These are phyloP conservation scores for Perkinsus chesapeaki DNA, from an alignment of 169 alveolate species.

Conservation along the genomic window DNA sequence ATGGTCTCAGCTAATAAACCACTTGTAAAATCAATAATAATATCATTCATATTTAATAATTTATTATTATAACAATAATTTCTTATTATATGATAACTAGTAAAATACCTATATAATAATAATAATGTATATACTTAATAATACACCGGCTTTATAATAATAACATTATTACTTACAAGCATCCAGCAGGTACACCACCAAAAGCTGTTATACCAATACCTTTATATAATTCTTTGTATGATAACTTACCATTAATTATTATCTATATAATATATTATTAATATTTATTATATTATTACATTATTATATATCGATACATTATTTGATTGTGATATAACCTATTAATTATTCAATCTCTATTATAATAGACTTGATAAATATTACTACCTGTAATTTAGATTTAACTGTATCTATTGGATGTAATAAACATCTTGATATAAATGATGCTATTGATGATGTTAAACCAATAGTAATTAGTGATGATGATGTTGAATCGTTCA, in stretches of 20 bases:
- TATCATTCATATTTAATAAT: neutral
- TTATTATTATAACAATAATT: neutral
- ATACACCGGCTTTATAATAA: neutral
- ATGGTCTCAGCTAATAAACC: constrained; percentile 39
- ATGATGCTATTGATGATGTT: neutral
- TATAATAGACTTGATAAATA: neutral
- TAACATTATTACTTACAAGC: neutral
- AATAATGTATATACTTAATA: too few species aligned
- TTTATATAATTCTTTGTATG: neutral
- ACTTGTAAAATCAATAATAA: constrained; percentile 20
- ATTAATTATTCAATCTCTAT: neutral
- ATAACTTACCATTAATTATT: too few species aligned
- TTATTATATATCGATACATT: neutral
- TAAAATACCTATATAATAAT: constrained; percentile 14
- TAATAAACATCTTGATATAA: neutral
- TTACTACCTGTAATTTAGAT: constrained; percentile 29
- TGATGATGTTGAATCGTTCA: neutral
- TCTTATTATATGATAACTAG: constrained; percentile 20
- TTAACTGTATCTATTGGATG: constrained; percentile 34
- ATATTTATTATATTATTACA: neutral
- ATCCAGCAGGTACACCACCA: neutral
- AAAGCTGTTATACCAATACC: neutral
- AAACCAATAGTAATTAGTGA: neutral
- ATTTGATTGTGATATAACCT: neutral
- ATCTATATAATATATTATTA: too few species aligned